Percentiles rank a stretch among this genome's conserved stretches.
Conservation (phyloP, 352 stramenopile genomes). For the Pythium insidiosum region DNA sequence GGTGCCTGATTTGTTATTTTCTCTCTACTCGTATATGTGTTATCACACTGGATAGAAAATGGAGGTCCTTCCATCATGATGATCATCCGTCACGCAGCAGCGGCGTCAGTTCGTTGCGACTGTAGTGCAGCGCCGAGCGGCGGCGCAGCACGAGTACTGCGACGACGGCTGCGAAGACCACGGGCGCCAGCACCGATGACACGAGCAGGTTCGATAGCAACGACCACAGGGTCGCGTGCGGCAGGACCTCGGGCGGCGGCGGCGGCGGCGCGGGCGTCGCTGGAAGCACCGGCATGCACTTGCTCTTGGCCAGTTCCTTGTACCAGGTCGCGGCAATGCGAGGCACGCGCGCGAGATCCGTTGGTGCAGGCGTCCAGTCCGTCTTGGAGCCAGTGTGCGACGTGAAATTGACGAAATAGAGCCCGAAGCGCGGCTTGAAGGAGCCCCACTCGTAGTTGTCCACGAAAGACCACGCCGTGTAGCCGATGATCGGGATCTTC, state of each 20-base stretch:
- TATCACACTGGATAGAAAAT: too few relatives aligned
- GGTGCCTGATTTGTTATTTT: too few relatives aligned
- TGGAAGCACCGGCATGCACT: constrained; percentile 33
- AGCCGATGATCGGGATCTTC: constrained; percentile 79
- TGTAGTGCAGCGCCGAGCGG: neutral
- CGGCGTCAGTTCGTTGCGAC: neutral
- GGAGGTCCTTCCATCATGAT: too few relatives aligned
- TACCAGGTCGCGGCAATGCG: constrained; percentile 56
- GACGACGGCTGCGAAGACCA: neutral
- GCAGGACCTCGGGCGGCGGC: neutral
- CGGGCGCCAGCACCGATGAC: neutral
- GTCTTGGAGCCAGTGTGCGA: constrained; percentile 22
- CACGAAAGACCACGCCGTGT: constrained; percentile 91
- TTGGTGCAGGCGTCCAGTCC: constrained; percentile 14
- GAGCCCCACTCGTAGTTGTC: constrained; percentile 94
- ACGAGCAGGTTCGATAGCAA: constrained; percentile 1
- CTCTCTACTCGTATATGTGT: too few relatives aligned
- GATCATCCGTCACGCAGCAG: too few relatives aligned
- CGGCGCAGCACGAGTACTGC: neutral
- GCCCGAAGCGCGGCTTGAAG: constrained; percentile 47
- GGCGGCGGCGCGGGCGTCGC: neutral
- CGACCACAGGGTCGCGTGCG: neutral
- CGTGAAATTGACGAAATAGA: constrained; percentile 62
- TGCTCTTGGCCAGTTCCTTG: constrained; percentile 34
- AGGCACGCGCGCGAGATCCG: constrained; percentile 27